These are phyloP conservation scores for Sugiyamaella americana DNA, from an alignment of 805 yeast genomes.

Conservation along the genomic window DNA sequence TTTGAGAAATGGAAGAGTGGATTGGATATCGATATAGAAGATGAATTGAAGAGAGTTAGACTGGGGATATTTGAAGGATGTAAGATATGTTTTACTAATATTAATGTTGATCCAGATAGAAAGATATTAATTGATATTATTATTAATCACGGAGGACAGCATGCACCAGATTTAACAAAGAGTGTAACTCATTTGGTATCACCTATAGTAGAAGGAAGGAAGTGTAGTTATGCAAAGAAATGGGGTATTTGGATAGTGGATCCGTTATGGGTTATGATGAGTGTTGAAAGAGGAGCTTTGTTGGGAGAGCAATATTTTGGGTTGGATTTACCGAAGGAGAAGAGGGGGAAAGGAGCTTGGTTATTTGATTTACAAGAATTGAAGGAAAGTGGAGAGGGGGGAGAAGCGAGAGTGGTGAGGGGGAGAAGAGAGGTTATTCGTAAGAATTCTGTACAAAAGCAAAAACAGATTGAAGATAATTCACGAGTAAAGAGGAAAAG, in stretches of 20 bases:
- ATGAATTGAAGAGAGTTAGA: slow-evolving; percentile 21
- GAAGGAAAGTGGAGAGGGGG: neutral
- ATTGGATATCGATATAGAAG: slow-evolving; percentile 32
- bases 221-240: slow-evolving; percentile 34
- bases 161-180: slow-evolving; percentile 25
- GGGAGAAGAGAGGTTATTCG: slow-evolving; percentile 7
- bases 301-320: slow-evolving; percentile 35
- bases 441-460: neutral
- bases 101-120: slow-evolving; percentile 27
- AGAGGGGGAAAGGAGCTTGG: slow-evolving; percentile 33
- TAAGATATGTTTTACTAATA: slow-evolving; percentile 36
- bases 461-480: neutral
- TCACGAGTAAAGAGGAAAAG: slow-evolving; percentile 3
- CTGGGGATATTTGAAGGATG: slow-evolving; percentile 30
- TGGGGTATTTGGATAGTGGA: slow-evolving; percentile 39
- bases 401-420: neutral
- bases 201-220: slow-evolving; percentile 11
- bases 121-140: slow-evolving; percentile 24
- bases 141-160: slow-evolving; percentile 32
- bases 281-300: slow-evolving; percentile 37
- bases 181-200: slow-evolving; percentile 28
- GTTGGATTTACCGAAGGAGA: slow-evolving; percentile 23
- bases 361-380: neutral
- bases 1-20: slow-evolving; percentile 52
- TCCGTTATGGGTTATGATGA: slow-evolving; percentile 41